Evolutionary conservation across 257 asterid genomes (phyloP).

Genomic region (Leonotis leonurus): DNA sequence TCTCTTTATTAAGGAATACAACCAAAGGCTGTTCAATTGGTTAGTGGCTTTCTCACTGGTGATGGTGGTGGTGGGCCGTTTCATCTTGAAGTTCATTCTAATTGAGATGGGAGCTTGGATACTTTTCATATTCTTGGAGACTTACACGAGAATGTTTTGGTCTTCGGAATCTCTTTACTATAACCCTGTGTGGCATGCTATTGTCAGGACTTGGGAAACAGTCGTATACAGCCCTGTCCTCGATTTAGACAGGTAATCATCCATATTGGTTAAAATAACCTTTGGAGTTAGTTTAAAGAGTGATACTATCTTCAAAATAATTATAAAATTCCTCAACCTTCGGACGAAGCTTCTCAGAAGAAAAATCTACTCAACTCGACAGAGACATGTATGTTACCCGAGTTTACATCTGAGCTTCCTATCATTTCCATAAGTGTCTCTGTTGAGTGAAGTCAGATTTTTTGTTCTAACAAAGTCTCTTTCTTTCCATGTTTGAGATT

Average conservation of each 20-base stretch:
- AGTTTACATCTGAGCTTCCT: too few species aligned
- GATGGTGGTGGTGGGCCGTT: conserved; percentile 97
- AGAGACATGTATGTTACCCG: too few species aligned
- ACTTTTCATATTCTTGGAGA: conserved; percentile 91
- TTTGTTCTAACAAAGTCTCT: too few species aligned
- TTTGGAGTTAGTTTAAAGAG: too few species aligned
- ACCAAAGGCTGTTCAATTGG: conserved; percentile 93
- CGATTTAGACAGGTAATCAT: conserved; percentile 85
- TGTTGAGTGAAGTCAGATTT: too few species aligned
- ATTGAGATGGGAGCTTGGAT: conserved; percentile 92
- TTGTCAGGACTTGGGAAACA: conserved; percentile 83
- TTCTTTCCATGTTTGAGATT: too few species aligned
- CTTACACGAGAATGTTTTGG: conserved; percentile 94
- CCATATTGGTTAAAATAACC: too few species aligned
- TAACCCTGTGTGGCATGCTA: conserved; percentile 87
- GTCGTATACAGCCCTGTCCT: conserved; percentile 89
- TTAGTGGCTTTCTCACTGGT: conserved; percentile 87
- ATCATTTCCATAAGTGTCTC: too few species aligned
- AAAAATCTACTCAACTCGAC: too few species aligned
- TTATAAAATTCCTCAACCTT: too few species aligned
- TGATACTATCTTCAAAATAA: too few species aligned
- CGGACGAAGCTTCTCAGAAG: too few species aligned
- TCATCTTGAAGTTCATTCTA: conserved; percentile 69
- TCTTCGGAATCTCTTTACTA: conserved; percentile 92
- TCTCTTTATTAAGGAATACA: conserved; percentile 85